Conservation (phyloP, 176 grass and related monocot species). For the Elymus sibiricus region DNA sequence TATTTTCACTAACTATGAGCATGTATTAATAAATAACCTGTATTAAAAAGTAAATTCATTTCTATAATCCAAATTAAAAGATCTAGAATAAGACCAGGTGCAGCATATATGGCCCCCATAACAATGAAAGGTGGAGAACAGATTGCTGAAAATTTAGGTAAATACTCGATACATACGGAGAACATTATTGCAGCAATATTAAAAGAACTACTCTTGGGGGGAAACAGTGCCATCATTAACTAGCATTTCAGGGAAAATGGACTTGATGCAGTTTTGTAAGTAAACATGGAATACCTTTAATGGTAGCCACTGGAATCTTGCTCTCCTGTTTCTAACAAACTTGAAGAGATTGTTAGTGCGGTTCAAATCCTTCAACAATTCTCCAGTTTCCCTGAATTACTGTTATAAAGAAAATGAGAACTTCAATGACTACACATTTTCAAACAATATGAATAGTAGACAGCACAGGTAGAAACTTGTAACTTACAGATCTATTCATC, state of each 20-base stretch:
- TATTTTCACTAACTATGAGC: no score
- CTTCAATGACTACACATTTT: neutral
- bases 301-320: constrained; percentile 55
- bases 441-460: constrained; percentile 11
- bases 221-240: neutral
- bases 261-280: neutral
- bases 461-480: neutral
- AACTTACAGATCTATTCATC: constrained; percentile 76
- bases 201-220: neutral
- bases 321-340: constrained; percentile 84
- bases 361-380: constrained; percentile 79
- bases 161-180: neutral
- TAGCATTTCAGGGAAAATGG: neutral
- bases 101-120: no score
- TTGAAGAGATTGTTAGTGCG: constrained; percentile 66
- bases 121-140: no score
- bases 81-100: no score
- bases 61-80: no score
- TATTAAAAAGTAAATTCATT: no score
- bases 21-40: no score
- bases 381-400: constrained; percentile 58
- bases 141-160: neutral
- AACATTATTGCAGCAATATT: neutral
- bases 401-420: constrained; percentile 32
- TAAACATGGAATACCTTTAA: constrained; percentile 41